Conservation (phyloP, 306 rosid species). For the Rosa persica region DNA sequence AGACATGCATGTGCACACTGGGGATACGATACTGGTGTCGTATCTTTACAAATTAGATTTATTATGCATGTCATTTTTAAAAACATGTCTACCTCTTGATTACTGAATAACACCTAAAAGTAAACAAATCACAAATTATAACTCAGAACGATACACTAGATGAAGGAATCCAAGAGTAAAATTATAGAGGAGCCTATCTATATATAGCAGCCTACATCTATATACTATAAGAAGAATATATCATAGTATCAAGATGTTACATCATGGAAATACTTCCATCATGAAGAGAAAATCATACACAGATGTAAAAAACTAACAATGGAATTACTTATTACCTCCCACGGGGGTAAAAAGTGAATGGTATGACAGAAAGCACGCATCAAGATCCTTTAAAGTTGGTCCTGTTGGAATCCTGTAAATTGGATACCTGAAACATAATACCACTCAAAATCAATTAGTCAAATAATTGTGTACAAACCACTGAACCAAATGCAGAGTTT, state of each 20-base stretch:
- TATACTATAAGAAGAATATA: not conserved
- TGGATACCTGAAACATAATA: conserved; percentile 70
- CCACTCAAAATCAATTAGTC: conserved; percentile 22
- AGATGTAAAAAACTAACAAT: not conserved
- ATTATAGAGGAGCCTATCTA: not conserved
- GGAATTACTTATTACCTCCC: conserved; percentile 50
- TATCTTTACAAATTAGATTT: not conserved
- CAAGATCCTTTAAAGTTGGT: conserved; percentile 83
- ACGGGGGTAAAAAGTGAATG: conserved; percentile 59
- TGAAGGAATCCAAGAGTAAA: not conserved
- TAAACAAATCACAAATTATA: not conserved
- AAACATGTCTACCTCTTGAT: not conserved
- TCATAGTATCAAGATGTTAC: not conserved
- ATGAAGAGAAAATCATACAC: not conserved
- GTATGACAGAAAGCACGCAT: conserved; percentile 89
- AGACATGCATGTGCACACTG: not conserved
- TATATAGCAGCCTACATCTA: not conserved
- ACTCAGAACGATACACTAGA: not conserved
- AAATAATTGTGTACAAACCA: not conserved
- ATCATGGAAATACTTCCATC: not conserved
- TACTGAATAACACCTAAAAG: not conserved
- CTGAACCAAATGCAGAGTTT: conserved; percentile 21
- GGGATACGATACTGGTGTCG: not conserved
- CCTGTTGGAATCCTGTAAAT: conserved; percentile 96
- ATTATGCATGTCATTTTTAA: not conserved